phyloP scores from a whole-genome alignment of 768 basidiomycete genomes.

The Collybia sp. region DNA sequence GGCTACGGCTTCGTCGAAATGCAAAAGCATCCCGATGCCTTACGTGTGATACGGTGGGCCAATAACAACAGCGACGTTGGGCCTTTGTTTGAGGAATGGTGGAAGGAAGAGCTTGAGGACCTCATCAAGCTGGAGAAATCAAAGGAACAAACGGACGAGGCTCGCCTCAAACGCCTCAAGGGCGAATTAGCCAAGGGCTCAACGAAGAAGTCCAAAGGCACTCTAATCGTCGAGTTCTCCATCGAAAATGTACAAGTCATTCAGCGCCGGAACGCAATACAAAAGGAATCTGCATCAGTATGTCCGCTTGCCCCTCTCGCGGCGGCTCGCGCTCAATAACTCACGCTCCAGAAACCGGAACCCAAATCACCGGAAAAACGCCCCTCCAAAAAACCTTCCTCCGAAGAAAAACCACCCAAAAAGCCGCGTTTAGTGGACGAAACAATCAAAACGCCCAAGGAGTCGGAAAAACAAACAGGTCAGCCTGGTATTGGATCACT shows the following conservation, averaged over 20 bases:
- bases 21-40: conserved; percentile 80
- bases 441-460: conserved; percentile 5
- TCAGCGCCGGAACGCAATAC: conserved; percentile 60
- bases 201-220: conserved; percentile 37
- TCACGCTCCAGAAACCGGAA: conserved; percentile 2
- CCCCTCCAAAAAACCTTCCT: conserved; percentile 3
- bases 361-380: conserved; percentile 9
- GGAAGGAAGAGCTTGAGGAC: conserved; percentile 71
- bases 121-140: conserved; percentile 50
- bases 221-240: conserved; percentile 89
- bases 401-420: conserved; percentile 33
- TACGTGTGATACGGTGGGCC: conserved; percentile 89
- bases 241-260: conserved; percentile 94
- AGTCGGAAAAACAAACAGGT: conserved; percentile 13
- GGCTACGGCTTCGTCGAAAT: conserved; percentile 97
- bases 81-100: conserved; percentile 73
- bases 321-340: conserved; percentile 1
- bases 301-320: neutral
- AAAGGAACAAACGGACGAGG: conserved; percentile 39
- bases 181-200: conserved; percentile 43
- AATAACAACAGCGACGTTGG: conserved; percentile 67
- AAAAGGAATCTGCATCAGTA: conserved; percentile 27
- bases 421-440: conserved; percentile 29
- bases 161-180: conserved; percentile 53
- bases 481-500: conserved; percentile 48